Percentiles rank a stretch among this genome's conserved stretches.
Conservation (phyloP, 805 yeast genomes). For the Hermanozyma aechmeae region DNA sequence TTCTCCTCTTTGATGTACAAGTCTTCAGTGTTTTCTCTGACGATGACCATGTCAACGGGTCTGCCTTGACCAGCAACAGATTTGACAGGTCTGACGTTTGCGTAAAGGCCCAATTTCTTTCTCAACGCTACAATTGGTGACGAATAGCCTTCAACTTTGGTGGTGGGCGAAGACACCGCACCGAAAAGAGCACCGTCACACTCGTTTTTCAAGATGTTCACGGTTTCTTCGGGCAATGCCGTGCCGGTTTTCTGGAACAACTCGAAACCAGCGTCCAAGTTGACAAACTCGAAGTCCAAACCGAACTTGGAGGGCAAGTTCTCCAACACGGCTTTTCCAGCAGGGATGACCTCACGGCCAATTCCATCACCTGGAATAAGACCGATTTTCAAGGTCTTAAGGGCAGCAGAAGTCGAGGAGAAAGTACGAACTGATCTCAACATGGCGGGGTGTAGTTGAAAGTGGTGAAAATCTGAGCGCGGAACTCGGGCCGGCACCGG, state of each 20-base stretch:
- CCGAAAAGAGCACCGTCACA: constrained; percentile 98
- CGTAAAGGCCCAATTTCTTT: constrained; percentile 88
- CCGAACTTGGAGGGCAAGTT: constrained; percentile 69
- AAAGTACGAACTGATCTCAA: constrained; percentile 14
- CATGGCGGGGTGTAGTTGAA: constrained; percentile 3
- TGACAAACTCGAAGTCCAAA: constrained; percentile 74
- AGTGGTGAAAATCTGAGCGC: constrained; percentile 1
- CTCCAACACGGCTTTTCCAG: constrained; percentile 83
- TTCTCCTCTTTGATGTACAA: constrained; percentile 91
- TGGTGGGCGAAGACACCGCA: constrained; percentile 92
- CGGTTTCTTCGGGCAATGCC: constrained; percentile 91
- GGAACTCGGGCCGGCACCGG: too few species aligned
- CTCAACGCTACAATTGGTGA: constrained; percentile 98
- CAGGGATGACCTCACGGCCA: constrained; percentile 96
- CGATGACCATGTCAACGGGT: constrained; percentile 95
- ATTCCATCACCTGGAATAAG: constrained; percentile 98
- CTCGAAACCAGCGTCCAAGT: constrained; percentile 91
- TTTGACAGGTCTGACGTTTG: constrained; percentile 97
- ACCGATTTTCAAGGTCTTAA: constrained; percentile 37
- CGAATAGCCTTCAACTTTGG: constrained; percentile 92
- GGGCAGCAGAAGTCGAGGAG: constrained; percentile 20
- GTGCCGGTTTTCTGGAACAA: constrained; percentile 90
- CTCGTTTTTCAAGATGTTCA: constrained; percentile 59
- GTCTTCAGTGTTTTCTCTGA: constrained; percentile 98
- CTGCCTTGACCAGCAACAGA: constrained; percentile 78